Evolutionary conservation across 257 asterid species (phyloP).

Genomic region (Lantana camara): DNA sequence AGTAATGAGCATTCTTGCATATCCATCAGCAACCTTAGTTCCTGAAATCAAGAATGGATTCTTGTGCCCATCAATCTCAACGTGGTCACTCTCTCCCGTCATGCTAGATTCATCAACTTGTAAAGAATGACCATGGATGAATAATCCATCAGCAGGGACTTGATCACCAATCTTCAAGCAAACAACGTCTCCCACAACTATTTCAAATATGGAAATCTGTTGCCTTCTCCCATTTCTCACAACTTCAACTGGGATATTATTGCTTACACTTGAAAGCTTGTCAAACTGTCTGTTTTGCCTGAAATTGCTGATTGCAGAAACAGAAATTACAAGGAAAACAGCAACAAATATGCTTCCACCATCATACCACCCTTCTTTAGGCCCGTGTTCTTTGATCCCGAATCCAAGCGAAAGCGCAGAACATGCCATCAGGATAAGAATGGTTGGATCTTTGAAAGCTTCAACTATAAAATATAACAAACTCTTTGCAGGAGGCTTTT

Average conservation of each 20-base stretch:
- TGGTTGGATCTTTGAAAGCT: slow-evolving; percentile 41
- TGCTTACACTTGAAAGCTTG: background rate
- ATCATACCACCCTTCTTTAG: slow-evolving; percentile 44
- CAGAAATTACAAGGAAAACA: background rate
- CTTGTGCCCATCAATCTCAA: background rate
- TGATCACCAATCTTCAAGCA: too few relatives aligned
- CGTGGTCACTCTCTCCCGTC: slow-evolving; percentile 9
- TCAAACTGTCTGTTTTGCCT: background rate
- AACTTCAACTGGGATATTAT: background rate
- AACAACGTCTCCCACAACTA: background rate
- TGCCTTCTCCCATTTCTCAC: background rate
- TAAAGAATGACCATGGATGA: too few relatives aligned
- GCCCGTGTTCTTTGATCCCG: slow-evolving; percentile 42
- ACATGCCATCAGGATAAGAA: slow-evolving; percentile 31
- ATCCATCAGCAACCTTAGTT: slow-evolving; percentile 27
- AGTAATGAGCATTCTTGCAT: slow-evolving; percentile 29
- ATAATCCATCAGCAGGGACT: too few relatives aligned
- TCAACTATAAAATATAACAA: slow-evolving; percentile 31
- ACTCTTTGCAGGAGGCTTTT: slow-evolving; percentile 15
- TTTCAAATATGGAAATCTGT: background rate
- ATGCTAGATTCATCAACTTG: background rate
- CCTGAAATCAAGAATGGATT: slow-evolving; percentile 36
- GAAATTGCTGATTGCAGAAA: background rate
- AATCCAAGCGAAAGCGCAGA: slow-evolving; percentile 43
- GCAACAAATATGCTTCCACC: slow-evolving; percentile 42